Base-by-base conservation (phyloP, 495 filamentous ascomycete genomes). In the Elaphomyces granulatus region DNA sequence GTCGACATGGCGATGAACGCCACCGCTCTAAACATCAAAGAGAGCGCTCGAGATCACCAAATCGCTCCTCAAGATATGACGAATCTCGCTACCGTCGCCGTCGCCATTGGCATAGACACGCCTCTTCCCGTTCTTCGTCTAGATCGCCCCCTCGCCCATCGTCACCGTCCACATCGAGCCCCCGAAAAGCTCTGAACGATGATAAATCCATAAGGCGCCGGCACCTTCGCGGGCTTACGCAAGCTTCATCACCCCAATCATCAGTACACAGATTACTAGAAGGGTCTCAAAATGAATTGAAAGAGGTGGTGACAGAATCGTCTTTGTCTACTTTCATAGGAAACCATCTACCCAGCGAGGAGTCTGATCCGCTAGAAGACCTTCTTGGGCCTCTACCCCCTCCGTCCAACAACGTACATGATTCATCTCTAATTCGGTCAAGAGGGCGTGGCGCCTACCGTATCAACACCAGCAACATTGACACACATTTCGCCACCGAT, bases 361-460 rank as follows among this genome's bases (percentile, higher is more conserved):
- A 83, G 20, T 86, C 85, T 0, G 85, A 93, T 50, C 80, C 84
- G 2, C 58, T 87, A 2, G 79, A 87, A 41, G 76, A 78, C 3
- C 63, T 93, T 19, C 74, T 95, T 33, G 90, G 90, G 2, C 88
- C 88, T 8, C 66, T 70, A 2, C 81, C 80, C n/a, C 68, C 76
- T 3, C 60, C 68, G 3, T 53, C 60, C 8, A 40, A 69, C 2
- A 49, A 43, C 3, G n/a, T 46, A 12, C 35, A 40, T n/a, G 37
- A 44, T 10, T 40, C 38, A 8, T 54, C 62, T 2, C 52, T 61
- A 15, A 51, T 83, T 20, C 68, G 64, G 17, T 64, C 71, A 26
- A 80, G 87, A n/a, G 90, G 90, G 2, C 74, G 90, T n/a, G 87
- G 88, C 18, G 63, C 68, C 16, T 68, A 70, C 43, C 66, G 57